Evolutionary conservation across 176 grass and related monocot genomes (phyloP).

Genomic region (Lolium multiflorum): DNA sequence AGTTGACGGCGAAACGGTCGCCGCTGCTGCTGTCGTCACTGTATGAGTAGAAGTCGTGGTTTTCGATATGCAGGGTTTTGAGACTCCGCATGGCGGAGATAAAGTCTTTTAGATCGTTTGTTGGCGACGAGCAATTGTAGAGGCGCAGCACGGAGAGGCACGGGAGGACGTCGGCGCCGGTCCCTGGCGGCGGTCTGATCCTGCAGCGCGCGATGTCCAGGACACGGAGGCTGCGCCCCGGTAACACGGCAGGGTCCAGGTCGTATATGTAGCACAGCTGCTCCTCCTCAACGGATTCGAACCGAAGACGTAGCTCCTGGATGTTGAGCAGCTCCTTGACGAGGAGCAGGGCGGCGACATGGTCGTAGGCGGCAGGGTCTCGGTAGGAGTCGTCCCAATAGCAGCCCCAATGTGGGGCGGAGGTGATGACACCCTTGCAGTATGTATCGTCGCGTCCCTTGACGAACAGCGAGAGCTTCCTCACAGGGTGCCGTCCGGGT

Average conservation of each 20-base stretch:
- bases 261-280: background rate
- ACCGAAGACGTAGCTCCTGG: background rate
- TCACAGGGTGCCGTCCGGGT: background rate
- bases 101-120: background rate
- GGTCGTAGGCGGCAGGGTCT: background rate
- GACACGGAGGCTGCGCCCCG: background rate
- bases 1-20: background rate
- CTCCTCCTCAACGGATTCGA: background rate
- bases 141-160: background rate
- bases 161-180: background rate
- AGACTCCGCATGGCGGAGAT: background rate
- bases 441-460: background rate
- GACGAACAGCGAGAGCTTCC: background rate
- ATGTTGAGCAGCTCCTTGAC: background rate
- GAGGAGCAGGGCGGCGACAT: background rate
- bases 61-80: background rate
- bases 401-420: background rate
- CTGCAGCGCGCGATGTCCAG: background rate
- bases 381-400: too few species aligned
- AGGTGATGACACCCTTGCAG: background rate
- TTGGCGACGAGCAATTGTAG: background rate
- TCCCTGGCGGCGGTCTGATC: background rate
- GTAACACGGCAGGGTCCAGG: background rate
- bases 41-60: background rate
- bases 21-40: background rate